A percentile compares a stretch with the other conserved stretches of the same genome.
Conservation (phyloP, 441 rosid species). For the Croton laevigatus region DNA sequence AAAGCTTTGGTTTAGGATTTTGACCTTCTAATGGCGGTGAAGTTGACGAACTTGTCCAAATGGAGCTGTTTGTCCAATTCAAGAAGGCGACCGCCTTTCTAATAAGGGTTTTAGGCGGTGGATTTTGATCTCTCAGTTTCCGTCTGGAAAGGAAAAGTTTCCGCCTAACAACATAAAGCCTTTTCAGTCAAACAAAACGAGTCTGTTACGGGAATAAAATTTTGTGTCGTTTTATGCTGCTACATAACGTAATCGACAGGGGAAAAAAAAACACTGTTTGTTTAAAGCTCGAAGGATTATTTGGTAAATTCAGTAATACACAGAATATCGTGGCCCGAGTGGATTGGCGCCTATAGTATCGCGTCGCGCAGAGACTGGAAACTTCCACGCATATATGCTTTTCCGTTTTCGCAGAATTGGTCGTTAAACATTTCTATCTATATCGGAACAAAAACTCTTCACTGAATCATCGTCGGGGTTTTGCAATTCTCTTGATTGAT, state of each 20-base stretch:
- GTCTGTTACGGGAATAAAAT: too few relatives aligned
- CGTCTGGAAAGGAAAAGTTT: too few relatives aligned
- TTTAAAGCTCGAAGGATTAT: not conserved
- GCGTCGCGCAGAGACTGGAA: slow-evolving; percentile 2
- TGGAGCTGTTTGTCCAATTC: too few relatives aligned
- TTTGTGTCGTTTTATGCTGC: too few relatives aligned
- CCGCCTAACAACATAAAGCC: too few relatives aligned
- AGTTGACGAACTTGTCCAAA: not conserved
- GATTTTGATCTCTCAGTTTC: too few relatives aligned
- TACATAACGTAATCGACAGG: too few relatives aligned
- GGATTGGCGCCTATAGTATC: not conserved
- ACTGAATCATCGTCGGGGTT: not conserved
- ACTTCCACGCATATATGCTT: not conserved
- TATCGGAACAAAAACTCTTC: not conserved
- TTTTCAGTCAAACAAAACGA: too few relatives aligned
- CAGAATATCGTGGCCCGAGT: not conserved
- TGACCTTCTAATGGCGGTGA: not conserved
- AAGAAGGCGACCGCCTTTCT: too few relatives aligned
- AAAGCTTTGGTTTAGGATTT: not conserved
- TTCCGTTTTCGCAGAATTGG: not conserved
- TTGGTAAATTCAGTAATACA: not conserved
- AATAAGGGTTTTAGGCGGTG: too few relatives aligned
- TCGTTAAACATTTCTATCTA: not conserved
- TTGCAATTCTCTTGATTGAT: not conserved
- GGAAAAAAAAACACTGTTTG: too few relatives aligned